phyloP scores from a whole-genome alignment of 345 rosid genomes.

The Arabidopsis arenosa region DNA sequence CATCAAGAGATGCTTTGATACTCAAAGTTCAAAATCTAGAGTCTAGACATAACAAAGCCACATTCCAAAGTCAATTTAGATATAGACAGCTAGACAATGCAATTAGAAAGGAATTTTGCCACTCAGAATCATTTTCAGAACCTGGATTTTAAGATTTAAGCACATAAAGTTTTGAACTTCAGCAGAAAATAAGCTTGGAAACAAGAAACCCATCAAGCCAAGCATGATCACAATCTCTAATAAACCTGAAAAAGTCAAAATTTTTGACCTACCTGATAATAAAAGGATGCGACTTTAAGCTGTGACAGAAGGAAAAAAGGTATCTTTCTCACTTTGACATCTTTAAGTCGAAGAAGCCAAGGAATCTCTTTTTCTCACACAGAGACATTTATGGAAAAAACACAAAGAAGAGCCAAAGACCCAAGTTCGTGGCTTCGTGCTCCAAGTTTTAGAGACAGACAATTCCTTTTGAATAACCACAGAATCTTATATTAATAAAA shows the following conservation, averaged over 20 bases:
- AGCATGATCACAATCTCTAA: conserved; percentile 22
- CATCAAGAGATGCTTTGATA: conserved; percentile 26
- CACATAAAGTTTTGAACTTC: conserved; percentile 2
- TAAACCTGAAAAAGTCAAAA: neutral
- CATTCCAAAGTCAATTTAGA: conserved; percentile 7
- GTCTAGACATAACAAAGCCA: neutral
- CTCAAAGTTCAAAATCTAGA: neutral
- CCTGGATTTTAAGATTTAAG: neutral
- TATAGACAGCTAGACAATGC: neutral
- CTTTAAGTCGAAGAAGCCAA: conserved; percentile 14
- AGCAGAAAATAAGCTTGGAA: neutral
- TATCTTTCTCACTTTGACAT: neutral
- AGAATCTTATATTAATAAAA: conserved; percentile 1
- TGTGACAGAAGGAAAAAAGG: conserved; percentile 2
- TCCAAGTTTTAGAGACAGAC: conserved; percentile 32
- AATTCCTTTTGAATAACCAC: conserved; percentile 9
- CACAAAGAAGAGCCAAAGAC: conserved; percentile 19
- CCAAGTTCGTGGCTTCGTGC: conserved; percentile 28
- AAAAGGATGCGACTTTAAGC: conserved; percentile 26
- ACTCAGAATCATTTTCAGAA: no score
- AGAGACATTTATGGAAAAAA: conserved; percentile 8
- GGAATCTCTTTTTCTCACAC: conserved; percentile 5
- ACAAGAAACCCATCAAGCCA: conserved; percentile 33
- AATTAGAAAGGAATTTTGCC: neutral
- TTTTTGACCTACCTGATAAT: conserved; percentile 4